Conservation (phyloP, 1,284 basidiomycete genomes). For the Athelia sp. region DNA sequence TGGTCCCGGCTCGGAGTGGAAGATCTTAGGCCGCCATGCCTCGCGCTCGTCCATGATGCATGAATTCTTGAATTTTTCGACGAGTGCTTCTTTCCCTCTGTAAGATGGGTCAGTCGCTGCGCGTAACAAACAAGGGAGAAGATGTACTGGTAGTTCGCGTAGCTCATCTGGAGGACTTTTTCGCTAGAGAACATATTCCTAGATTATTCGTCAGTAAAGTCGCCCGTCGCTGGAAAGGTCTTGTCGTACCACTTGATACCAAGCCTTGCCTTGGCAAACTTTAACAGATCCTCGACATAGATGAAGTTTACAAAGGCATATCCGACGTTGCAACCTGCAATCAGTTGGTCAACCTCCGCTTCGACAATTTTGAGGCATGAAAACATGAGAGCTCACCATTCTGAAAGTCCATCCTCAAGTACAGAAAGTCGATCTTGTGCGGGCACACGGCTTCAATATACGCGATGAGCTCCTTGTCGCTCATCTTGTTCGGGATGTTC, state of each 20-base stretch:
- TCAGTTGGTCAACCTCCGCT: too few species aligned
- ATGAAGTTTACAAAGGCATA: constrained; percentile 89
- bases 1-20: constrained; percentile 66
- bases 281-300: constrained; percentile 65
- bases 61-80: constrained; percentile 85
- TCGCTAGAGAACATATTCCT: constrained; percentile 88
- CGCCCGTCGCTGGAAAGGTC: too few species aligned
- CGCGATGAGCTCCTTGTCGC: constrained; percentile 62
- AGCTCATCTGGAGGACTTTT: constrained; percentile 82
- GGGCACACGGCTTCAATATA: constrained; percentile 69
- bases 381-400: constrained; percentile 44
- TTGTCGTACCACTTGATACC: constrained; percentile 67
- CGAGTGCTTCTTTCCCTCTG: constrained; percentile 81
- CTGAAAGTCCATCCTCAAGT: constrained; percentile 80
- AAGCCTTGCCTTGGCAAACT: constrained; percentile 67
- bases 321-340: constrained; percentile 77
- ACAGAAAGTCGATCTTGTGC: constrained; percentile 76
- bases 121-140: constrained; percentile 3
- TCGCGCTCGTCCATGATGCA: constrained; percentile 80
- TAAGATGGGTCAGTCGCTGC: constrained; percentile 1
- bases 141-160: constrained; percentile 80
- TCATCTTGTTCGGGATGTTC: constrained; percentile 89
- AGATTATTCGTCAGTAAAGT: constrained; percentile 1
- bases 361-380: too few species aligned
- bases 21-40: constrained; percentile 80